Conservation (phyloP, 2,329 filamentous ascomycete species). For the Penicillium brasilianum region DNA sequence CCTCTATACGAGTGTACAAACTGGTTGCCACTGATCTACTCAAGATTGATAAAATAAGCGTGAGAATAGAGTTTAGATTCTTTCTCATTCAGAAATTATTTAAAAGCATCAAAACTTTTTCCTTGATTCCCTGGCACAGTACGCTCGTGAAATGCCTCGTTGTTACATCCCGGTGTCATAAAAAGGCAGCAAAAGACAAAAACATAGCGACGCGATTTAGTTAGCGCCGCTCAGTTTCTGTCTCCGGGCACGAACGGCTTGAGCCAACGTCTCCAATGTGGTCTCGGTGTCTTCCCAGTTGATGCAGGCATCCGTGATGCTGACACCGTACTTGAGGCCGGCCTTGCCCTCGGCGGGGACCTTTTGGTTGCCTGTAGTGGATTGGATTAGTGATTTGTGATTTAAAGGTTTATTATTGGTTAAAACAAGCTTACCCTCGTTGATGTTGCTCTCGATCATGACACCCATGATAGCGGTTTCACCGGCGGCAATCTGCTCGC, state of each 20-base stretch:
- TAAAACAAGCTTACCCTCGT: constrained; percentile 73
- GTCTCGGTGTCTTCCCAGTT: constrained; percentile 86
- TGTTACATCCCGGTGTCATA: constrained; percentile 14
- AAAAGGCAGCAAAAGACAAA: constrained; percentile 16
- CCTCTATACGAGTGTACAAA: no score
- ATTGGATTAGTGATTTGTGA: not conserved
- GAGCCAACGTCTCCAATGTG: constrained; percentile 77
- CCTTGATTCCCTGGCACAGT: constrained; percentile 8
- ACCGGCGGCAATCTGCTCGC: constrained; percentile 81
- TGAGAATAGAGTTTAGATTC: not conserved
- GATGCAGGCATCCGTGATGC: constrained; percentile 97
- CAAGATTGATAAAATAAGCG: not conserved
- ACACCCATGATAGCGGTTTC: constrained; percentile 92
- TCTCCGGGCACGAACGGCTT: constrained; percentile 77
- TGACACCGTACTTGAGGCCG: constrained; percentile 89
- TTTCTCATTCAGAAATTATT: not conserved
- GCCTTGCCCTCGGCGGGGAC: constrained; percentile 83
- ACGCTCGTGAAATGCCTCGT: constrained; percentile 19
- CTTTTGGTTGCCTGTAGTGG: constrained; percentile 72
- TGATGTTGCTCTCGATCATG: constrained; percentile 98
- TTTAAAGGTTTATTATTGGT: no score
- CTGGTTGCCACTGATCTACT: no score
- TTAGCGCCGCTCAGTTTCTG: constrained; percentile 45
- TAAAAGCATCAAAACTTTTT: constrained; percentile 16
- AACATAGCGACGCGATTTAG: constrained; percentile 15